These are phyloP conservation scores for Tuber borchii DNA, from an alignment of 495 filamentous ascomycete species.

Conservation along the genomic window DNA sequence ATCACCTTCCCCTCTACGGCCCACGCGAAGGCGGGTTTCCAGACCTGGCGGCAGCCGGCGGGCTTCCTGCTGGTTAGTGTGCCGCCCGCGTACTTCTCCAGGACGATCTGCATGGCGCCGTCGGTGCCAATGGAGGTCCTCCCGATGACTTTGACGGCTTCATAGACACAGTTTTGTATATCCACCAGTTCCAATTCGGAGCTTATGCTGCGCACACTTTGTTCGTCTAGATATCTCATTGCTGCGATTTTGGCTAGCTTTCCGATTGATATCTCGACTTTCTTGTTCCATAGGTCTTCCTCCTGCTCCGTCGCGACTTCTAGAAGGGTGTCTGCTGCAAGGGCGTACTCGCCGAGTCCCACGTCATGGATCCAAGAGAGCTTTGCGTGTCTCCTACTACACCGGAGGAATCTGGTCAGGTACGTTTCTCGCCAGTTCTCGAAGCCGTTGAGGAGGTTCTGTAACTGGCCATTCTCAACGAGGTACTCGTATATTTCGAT, in stretches of 20 bases:
- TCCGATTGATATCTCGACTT: constrained; percentile 79
- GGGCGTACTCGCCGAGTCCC: constrained; percentile 60
- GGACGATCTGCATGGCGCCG: constrained; percentile 65
- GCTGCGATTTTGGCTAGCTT: constrained; percentile 71
- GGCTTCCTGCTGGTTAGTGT: constrained; percentile 49
- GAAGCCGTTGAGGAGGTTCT: constrained; percentile 61
- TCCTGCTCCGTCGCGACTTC: constrained; percentile 60
- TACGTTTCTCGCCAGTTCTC: constrained; percentile 53
- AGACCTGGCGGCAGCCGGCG: constrained; percentile 57
- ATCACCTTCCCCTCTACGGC: constrained; percentile 64
- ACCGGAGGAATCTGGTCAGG: constrained; percentile 68
- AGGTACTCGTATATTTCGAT: constrained; percentile 70
- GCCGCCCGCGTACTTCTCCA: constrained; percentile 58
- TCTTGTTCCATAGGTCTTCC: constrained; percentile 75
- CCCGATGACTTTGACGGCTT: constrained; percentile 49
- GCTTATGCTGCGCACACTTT: constrained; percentile 47
- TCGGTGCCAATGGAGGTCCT: constrained; percentile 67
- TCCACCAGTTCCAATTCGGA: constrained; percentile 57
- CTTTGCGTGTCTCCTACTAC: constrained; percentile 60
- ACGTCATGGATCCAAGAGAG: constrained; percentile 95
- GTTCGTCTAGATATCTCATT: constrained; percentile 36
- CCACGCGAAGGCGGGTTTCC: constrained; percentile 58
- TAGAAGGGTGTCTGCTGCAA: constrained; percentile 61
- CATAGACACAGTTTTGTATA: constrained; percentile 68
- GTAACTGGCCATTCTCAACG: constrained; percentile 58